phyloP scores from a whole-genome alignment of 306 rosid genomes.

The Glycine tomentella region DNA sequence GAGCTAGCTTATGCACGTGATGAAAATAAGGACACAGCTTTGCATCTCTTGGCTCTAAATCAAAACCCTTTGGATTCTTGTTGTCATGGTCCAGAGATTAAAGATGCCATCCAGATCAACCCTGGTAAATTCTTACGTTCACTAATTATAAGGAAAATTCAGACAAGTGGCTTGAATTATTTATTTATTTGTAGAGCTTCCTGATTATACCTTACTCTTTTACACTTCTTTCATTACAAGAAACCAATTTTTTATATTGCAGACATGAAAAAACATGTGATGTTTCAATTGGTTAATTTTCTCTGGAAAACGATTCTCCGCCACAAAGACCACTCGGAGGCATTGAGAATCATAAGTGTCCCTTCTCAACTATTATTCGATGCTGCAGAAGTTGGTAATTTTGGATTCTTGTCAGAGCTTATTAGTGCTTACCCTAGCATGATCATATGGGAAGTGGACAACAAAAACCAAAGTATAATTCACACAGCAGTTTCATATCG shows the following conservation, averaged over 20 bases:
- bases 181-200: background rate
- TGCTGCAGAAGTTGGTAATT: constrained; percentile 52
- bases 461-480: constrained; percentile 22
- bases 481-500: constrained; percentile 52
- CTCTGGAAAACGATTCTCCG: constrained; percentile 35
- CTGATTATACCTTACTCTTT: too few species aligned
- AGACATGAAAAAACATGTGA: constrained; percentile 32
- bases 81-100: background rate
- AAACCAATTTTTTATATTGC: background rate
- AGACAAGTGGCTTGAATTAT: background rate
- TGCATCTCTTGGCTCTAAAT: constrained; percentile 17
- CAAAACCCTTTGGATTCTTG: background rate
- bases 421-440: constrained; percentile 43
- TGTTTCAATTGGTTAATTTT: constrained; percentile 37
- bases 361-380: constrained; percentile 38
- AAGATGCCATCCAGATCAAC: background rate
- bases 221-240: constrained; percentile 13
- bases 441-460: constrained; percentile 46
- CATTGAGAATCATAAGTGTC: background rate
- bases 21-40: background rate
- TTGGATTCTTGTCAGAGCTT: constrained; percentile 51
- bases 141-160: background rate
- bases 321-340: background rate
- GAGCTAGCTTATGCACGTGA: background rate
- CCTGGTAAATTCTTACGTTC: constrained; percentile 34